Conservation (phyloP, 225 moss, liverwort and hornwort genomes). For the Bryoerythrophyllum caledonicum region DNA sequence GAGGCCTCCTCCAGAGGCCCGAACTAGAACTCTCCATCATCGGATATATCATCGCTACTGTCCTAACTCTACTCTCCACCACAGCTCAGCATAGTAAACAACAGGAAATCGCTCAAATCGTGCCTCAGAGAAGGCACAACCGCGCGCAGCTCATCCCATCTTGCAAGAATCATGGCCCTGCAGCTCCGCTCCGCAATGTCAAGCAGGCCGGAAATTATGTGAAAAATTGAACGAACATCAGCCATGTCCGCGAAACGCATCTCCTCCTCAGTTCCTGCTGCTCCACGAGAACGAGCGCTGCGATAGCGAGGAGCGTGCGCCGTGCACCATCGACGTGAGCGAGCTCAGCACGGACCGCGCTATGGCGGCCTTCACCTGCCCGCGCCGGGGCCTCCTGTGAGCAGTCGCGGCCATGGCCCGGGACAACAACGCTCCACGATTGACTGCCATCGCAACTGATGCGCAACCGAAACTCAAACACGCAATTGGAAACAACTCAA, state of each 20-base stretch:
- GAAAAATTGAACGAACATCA: not conserved
- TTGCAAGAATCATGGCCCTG: too few species aligned
- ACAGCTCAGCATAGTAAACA: not conserved
- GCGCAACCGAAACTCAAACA: not conserved
- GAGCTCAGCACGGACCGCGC: constrained; percentile 30
- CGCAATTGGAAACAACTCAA: not conserved
- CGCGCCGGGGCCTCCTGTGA: constrained; percentile 1
- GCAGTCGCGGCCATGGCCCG: not conserved
- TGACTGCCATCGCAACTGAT: constrained; percentile 23
- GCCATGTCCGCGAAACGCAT: not conserved
- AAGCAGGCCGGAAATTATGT: not conserved
- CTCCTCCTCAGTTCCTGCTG: constrained; percentile 16
- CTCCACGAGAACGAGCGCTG: constrained; percentile 9
- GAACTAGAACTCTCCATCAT: constrained; percentile 27
- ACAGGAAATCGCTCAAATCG: too few species aligned
- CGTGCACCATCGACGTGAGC: constrained; percentile 29
- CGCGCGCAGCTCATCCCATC: too few species aligned
- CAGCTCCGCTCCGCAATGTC: too few species aligned
- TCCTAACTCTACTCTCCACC: constrained; percentile 20
- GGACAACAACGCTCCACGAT: not conserved
- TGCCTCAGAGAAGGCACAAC: too few species aligned
- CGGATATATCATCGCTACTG: constrained; percentile 7
- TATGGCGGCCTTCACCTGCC: constrained; percentile 46
- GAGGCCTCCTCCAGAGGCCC: constrained; percentile 32
- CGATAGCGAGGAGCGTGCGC: constrained; percentile 30